Evolutionary conservation across 441 rosid species (phyloP), one percentile per base, ranked within the genome.

Genomic region (Gossypium schwendimanii): DNA sequence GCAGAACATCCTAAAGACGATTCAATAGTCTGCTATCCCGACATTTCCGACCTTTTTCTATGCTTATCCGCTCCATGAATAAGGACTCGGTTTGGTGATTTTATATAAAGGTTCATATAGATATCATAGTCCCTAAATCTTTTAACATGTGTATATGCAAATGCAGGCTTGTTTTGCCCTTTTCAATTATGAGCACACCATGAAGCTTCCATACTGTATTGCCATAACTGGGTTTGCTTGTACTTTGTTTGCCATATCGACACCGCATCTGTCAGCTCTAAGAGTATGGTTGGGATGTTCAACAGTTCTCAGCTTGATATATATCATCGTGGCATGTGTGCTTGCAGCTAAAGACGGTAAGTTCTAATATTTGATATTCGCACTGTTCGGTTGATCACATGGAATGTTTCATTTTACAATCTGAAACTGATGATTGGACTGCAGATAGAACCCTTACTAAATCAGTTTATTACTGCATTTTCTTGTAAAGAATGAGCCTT

Each of bases 101-200:
- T 41, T 63, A 18, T 47, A 14, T 20, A 11, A 64, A 41, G 69
- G 15, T 64, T n/a, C 60, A 55, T 21, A 12, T 21, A 41, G 33
- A 21, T 11, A 64, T 20, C 24, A 12, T 45, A 18, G 26, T 45
- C 3, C 21, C 17, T n/a, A 45, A 69, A 14, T 15, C 49, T 11
- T 61, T 39, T 15, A 39, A 50, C 70, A 58, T 17, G 21, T 55
- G 9, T 33, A 57, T 60, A 73, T 75, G 36, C 70, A 67, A 3
- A 21, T 81, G 84, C 90, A 94, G 98, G 98, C 97, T n/a, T 80
- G 79, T 18, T 94, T 89, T 91, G 86, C 84, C 69, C 91, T 91
- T 68, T 92, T 78, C 76, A 77, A 81, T 20, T 91, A 94, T 73
- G 93, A 91, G 54, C 68, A 82, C 74, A 74, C 2, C 41, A 67